Percentiles rank a stretch among this genome's conserved stretches.
Conservation (phyloP, 345 rosid genomes). For the Camelina neglecta region DNA sequence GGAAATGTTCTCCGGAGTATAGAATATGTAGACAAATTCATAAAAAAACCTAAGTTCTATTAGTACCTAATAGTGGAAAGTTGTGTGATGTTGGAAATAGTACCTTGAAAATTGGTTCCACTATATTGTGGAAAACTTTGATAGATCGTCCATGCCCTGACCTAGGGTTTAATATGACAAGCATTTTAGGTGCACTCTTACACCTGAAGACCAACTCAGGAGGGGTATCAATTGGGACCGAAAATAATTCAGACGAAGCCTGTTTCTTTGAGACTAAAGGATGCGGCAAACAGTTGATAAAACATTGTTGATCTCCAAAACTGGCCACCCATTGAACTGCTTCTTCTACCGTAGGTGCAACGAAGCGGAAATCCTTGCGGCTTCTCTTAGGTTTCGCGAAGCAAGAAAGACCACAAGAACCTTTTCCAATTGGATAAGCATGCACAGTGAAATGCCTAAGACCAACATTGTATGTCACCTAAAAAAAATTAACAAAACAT, state of each 20-base stretch:
- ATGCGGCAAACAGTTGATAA: conserved; percentile 87
- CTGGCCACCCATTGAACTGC: conserved; percentile 98
- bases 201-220: conserved; percentile 90
- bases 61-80: conserved; percentile 17
- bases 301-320: conserved; percentile 95
- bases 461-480: conserved; percentile 86
- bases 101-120: conserved; percentile 97
- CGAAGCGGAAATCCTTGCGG: conserved; percentile 79
- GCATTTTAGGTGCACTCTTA: conserved; percentile 92
- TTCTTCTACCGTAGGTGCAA: conserved; percentile 77
- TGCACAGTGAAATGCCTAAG: conserved; percentile 91
- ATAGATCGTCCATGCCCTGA: conserved; percentile 91
- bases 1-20: background rate
- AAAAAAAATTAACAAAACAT: conserved; percentile 37
- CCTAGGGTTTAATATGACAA: conserved; percentile 93
- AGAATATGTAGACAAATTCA: conserved; percentile 10
- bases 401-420: conserved; percentile 74
- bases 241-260: conserved; percentile 80
- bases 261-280: conserved; percentile 91
- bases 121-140: conserved; percentile 85
- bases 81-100: conserved; percentile 12
- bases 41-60: conserved; percentile 5
- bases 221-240: conserved; percentile 68
- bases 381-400: conserved; percentile 78
- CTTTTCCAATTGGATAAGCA: conserved; percentile 70